A percentile compares a stretch with the other conserved stretches of the same genome.
These are phyloP conservation scores for Lactarius sanguifluus DNA, from an alignment of 768 basidiomycete genomes.

Conservation along the genomic window DNA sequence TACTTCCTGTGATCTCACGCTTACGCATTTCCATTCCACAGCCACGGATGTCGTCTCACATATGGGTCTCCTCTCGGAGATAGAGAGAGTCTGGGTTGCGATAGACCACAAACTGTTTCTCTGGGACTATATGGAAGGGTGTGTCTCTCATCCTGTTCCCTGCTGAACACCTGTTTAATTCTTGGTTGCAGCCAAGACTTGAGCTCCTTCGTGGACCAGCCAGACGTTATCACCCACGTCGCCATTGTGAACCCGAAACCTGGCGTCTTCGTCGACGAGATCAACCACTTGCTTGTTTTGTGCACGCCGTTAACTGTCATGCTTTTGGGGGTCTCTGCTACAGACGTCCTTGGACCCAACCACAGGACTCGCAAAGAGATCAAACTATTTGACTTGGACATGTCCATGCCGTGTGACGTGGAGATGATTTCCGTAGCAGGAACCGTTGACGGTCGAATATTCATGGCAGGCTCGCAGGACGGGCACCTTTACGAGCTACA, in stretches of 20 bases:
- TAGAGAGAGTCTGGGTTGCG: slow-evolving; percentile 93
- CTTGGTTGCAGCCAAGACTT: slow-evolving; percentile 68
- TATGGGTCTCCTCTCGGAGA: slow-evolving; percentile 90
- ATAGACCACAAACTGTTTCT: slow-evolving; percentile 92
- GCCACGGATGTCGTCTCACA: slow-evolving; percentile 70
- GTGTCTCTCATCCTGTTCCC: slow-evolving; percentile 32
- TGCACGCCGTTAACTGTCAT: slow-evolving; percentile 83
- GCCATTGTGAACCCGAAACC: slow-evolving; percentile 83
- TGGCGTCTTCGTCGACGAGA: slow-evolving; percentile 90
- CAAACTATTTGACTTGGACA: slow-evolving; percentile 87
- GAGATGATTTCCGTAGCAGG: slow-evolving; percentile 86
- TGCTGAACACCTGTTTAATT: slow-evolving; percentile 17
- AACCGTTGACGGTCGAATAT: slow-evolving; percentile 80
- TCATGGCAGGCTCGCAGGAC: slow-evolving; percentile 84
- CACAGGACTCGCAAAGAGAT: slow-evolving; percentile 61
- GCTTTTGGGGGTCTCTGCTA: slow-evolving; percentile 75
- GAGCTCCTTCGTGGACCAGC: slow-evolving; percentile 87
- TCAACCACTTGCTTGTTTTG: slow-evolving; percentile 83
- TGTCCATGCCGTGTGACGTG: slow-evolving; percentile 72
- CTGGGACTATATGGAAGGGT: slow-evolving; percentile 98
- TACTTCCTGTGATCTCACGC: slow-evolving; percentile 7
- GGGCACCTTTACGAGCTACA: slow-evolving; percentile 90
- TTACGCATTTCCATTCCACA: slow-evolving; percentile 34
- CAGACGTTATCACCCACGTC: slow-evolving; percentile 86
- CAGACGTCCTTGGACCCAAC: slow-evolving; percentile 43